Evolutionary conservation across 1,284 basidiomycete genomes (phyloP).

Genomic region (Anthracocystis setariae): DNA sequence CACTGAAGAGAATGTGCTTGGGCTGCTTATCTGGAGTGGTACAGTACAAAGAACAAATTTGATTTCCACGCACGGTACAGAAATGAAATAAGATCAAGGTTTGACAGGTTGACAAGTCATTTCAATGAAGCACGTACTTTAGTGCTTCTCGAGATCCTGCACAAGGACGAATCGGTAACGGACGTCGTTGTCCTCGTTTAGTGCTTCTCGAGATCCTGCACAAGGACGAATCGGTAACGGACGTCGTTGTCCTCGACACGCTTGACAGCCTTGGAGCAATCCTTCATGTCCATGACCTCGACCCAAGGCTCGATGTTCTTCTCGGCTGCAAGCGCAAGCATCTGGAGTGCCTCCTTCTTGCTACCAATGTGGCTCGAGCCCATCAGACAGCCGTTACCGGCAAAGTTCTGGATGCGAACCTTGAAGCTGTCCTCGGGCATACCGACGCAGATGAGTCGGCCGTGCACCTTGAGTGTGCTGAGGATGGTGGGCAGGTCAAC

Average conservation of each 20-base stretch:
- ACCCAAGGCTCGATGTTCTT: conserved; percentile 69
- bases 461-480: conserved; percentile 72
- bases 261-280: conserved; percentile 73
- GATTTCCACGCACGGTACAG: too few relatives aligned
- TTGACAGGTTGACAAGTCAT: too few relatives aligned
- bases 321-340: conserved; percentile 62
- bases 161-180: conserved; percentile 60
- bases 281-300: conserved; percentile 73
- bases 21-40: too few relatives aligned
- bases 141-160: conserved; percentile 54
- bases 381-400: conserved; percentile 69
- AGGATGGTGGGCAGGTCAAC: conserved; percentile 71
- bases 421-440: conserved; percentile 70
- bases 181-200: conserved; percentile 53
- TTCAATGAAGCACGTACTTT: too few relatives aligned
- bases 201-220: conserved; percentile 55
- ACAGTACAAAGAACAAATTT: too few relatives aligned
- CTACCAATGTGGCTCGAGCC: conserved; percentile 74
- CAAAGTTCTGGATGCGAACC: conserved; percentile 68
- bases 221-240: conserved; percentile 59
- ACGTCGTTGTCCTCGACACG: conserved; percentile 72
- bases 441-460: conserved; percentile 73
- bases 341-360: conserved; percentile 74
- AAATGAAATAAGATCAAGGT: too few relatives aligned
- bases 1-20: too few relatives aligned